phyloP scores from a whole-genome alignment of 331 rosid genomes.

The Saraca asoca region DNA sequence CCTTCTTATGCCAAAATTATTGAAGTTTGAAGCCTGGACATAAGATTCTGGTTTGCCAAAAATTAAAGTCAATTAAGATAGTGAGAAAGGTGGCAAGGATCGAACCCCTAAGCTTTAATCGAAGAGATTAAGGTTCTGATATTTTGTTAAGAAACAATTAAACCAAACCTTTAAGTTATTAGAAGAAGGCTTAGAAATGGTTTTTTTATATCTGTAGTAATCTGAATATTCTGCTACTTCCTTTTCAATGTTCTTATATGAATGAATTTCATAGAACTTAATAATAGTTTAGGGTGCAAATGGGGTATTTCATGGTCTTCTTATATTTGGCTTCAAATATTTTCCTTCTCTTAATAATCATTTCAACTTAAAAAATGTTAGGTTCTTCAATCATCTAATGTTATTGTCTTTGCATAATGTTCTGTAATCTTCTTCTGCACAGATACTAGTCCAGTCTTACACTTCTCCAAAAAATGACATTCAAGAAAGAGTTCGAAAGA shows the following conservation, averaged over 20 bases:
- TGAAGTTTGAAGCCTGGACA: too few relatives aligned
- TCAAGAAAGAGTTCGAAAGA: conserved; percentile 59
- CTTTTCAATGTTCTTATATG: background rate
- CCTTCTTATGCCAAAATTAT: too few relatives aligned
- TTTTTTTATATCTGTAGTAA: background rate
- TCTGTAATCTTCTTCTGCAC: conserved; percentile 5
- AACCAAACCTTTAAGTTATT: too few relatives aligned
- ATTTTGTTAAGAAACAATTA: too few relatives aligned
- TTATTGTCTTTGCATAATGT: background rate
- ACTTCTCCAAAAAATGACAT: conserved; percentile 60
- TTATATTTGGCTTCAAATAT: background rate
- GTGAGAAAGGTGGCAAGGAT: too few relatives aligned
- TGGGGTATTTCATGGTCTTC: background rate
- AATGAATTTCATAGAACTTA: background rate
- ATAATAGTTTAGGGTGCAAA: background rate
- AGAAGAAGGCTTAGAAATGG: too few relatives aligned
- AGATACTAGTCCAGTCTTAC: conserved; percentile 11
- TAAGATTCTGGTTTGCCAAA: too few relatives aligned
- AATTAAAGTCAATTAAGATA: too few relatives aligned
- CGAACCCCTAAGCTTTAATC: too few relatives aligned
- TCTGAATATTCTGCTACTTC: background rate
- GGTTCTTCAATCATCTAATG: background rate
- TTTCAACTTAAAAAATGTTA: background rate
- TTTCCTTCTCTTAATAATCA: background rate
- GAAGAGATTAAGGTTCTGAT: too few relatives aligned